phyloP scores from a whole-genome alignment of 192 early-diverging fungal genomes.

The Coemansia sp. region DNA sequence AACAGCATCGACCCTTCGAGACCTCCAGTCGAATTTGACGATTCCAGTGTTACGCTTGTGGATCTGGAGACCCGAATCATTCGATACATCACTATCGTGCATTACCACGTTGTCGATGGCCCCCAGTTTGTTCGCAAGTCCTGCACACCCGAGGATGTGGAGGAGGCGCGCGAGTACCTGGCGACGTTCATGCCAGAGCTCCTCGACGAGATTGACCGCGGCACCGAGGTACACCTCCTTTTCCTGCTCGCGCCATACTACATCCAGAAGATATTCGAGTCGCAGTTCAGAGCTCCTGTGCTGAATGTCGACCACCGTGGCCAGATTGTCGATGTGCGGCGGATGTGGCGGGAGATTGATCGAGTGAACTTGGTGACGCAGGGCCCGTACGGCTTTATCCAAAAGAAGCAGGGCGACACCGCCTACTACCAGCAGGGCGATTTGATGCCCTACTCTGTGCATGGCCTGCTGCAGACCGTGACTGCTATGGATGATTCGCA shows the following conservation, averaged over 20 bases:
- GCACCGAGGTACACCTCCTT: constrained; percentile 8
- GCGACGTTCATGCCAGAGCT: constrained; percentile 32
- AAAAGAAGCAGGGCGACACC: not conserved
- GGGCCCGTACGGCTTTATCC: not conserved
- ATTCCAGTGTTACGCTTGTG: constrained; percentile 1
- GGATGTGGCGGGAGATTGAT: constrained; percentile 29
- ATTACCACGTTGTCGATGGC: constrained; percentile 6
- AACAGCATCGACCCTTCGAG: too few species aligned
- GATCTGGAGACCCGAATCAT: constrained; percentile 23
- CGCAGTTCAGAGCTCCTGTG: constrained; percentile 20
- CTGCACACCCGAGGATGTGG: constrained; percentile 5
- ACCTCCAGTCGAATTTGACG: not conserved
- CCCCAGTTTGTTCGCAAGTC: constrained; percentile 3
- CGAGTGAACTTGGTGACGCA: constrained; percentile 13
- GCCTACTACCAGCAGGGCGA: not conserved
- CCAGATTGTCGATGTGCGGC: constrained; percentile 11
- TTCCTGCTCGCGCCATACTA: constrained; percentile 31
- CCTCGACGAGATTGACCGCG: constrained; percentile 15
- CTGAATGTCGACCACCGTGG: constrained; percentile 39
- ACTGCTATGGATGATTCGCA: constrained; percentile 42
- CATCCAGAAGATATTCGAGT: constrained; percentile 39
- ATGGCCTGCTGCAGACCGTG: constrained; percentile 7
- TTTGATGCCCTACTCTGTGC: constrained; percentile 14
- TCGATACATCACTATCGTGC: constrained; percentile 23
- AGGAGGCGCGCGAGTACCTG: constrained; percentile 27